Conservation (phyloP, 495 filamentous ascomycete genomes). For the Penicillium paradoxum region DNA sequence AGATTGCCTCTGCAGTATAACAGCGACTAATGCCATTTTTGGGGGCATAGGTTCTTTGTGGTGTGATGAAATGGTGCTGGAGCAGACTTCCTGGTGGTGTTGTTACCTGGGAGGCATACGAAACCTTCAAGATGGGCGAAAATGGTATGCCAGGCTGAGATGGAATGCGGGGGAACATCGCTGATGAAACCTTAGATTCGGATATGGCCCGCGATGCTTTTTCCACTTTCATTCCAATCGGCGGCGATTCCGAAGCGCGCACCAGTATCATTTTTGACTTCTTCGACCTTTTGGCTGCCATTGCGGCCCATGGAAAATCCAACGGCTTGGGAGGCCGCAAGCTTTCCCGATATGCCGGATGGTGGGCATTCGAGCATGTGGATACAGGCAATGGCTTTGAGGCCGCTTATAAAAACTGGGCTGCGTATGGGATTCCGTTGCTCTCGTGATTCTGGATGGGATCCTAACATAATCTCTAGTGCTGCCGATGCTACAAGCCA, state of each 20-base stretch:
- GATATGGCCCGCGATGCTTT: slow-evolving; percentile 89
- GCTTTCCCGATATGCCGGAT: slow-evolving; percentile 89
- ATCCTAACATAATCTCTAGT: slow-evolving; percentile 36
- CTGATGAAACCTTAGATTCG: slow-evolving; percentile 58
- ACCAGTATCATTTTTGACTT: slow-evolving; percentile 91
- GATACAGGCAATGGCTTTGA: slow-evolving; percentile 90
- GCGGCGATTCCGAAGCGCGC: slow-evolving; percentile 82
- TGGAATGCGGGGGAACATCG: neutral
- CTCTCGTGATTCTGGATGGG: neutral
- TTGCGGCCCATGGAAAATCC: slow-evolving; percentile 77
- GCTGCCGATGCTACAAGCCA: slow-evolving; percentile 95
- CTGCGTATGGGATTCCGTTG: slow-evolving; percentile 37
- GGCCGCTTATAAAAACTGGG: slow-evolving; percentile 86
- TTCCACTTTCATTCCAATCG: slow-evolving; percentile 91
- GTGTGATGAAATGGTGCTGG: slow-evolving; percentile 99
- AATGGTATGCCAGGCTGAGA: slow-evolving; percentile 56
- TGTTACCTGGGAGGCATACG: slow-evolving; percentile 95
- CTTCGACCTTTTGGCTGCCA: slow-evolving; percentile 86
- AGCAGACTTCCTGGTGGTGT: slow-evolving; percentile 86
- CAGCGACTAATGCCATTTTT: slow-evolving; percentile 1
- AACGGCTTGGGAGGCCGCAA: slow-evolving; percentile 94
- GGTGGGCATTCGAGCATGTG: slow-evolving; percentile 95
- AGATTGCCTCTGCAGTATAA: neutral
- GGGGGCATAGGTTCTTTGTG: slow-evolving; percentile 69
- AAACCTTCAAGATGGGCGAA: slow-evolving; percentile 92